Base-by-base conservation (phyloP, 805 yeast species). In the Saccharomycopsis selenospora region DNA sequence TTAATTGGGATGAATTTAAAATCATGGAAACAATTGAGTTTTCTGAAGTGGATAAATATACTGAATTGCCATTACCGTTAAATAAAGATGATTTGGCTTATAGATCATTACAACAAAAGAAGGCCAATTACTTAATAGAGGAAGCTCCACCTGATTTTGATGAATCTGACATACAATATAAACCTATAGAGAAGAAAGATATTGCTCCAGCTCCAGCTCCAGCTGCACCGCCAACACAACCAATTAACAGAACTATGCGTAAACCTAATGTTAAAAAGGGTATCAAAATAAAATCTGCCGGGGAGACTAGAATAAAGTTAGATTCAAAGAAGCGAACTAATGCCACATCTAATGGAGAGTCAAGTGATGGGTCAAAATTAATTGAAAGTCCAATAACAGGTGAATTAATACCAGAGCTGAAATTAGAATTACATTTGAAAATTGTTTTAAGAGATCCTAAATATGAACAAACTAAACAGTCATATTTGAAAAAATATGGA, bases 1-100 rank as follows among this genome's bases (percentile, higher is more conserved):
- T 88, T 20, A 89, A 90, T 64, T 91, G 99, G 99, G 80, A 81
- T 48, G 86, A 85, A 53, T 91, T 90, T 59, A 70, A 73, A 2
- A 70, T 86, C 14, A 82, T 86, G 5, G 87, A 80, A 44, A 78
- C 82, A 2, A 70, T 89, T 11, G 79, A 73, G 43, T 82, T 88
- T 55, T 76, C 77, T 13, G 79, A 77, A 2, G 63, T 76, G 4
- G 89, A 82, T 61, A 70, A 72, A 51, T 76, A 73, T 8, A 71
- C 77, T 3, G 82, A 79, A 45, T 65, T 61, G 33, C 70, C 76
- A 0, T 56, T 60, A 7, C 86, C 95, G 0, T 60, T 83, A 45
- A 67, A 71, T 3, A 66, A 82, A 42, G 72, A 77, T 6, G 83
- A 81, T 27, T 64, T 85, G 18, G 75, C 83, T 55, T 75, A 71